These are phyloP conservation scores for Rutstroemia sp. DNA, from an alignment of 2,329 filamentous ascomycete genomes.

Conservation along the genomic window DNA sequence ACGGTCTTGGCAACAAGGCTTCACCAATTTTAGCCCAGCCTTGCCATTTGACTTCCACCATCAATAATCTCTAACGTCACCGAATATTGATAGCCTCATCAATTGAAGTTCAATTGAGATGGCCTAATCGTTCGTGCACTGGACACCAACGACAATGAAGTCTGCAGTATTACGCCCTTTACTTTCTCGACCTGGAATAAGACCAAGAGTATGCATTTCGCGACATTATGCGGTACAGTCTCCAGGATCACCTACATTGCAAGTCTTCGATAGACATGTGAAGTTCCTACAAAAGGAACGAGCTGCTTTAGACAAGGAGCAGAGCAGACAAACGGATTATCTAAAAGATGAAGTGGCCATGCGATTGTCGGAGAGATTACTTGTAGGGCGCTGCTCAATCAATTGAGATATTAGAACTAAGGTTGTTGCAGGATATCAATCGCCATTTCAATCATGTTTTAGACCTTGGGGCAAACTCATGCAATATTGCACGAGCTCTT, in stretches of 20 bases:
- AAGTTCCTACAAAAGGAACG: slow-evolving; percentile 93
- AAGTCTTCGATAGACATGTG: slow-evolving; percentile 82
- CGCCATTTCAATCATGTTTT: slow-evolving; percentile 76
- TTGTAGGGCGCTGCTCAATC: slow-evolving; percentile 43
- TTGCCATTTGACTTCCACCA: not conserved
- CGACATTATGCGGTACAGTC: slow-evolving; percentile 72
- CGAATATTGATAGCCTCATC: not conserved
- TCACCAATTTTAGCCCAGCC: not conserved
- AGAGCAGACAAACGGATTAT: slow-evolving; percentile 80
- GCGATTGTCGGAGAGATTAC: slow-evolving; percentile 74
- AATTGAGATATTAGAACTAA: slow-evolving; percentile 1
- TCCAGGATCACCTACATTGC: slow-evolving; percentile 67
- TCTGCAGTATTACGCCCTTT: slow-evolving; percentile 19
- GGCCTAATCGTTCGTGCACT: not conserved
- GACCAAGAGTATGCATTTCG: slow-evolving; percentile 20
- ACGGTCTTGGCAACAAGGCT: not conserved
- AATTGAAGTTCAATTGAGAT: not conserved
- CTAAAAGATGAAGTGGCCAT: slow-evolving; percentile 86
- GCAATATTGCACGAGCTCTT: slow-evolving; percentile 82
- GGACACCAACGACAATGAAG: slow-evolving; percentile 19
- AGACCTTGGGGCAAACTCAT: slow-evolving; percentile 91
- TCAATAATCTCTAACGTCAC: slow-evolving; percentile 3
- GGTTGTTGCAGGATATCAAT: slow-evolving; percentile 68
- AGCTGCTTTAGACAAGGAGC: slow-evolving; percentile 60
- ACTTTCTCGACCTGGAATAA: slow-evolving; percentile 15